Evolutionary conservation across 768 basidiomycete genomes (phyloP), one percentile per base, ranked within the genome.

Genomic region (Pleurotus platypus): DNA sequence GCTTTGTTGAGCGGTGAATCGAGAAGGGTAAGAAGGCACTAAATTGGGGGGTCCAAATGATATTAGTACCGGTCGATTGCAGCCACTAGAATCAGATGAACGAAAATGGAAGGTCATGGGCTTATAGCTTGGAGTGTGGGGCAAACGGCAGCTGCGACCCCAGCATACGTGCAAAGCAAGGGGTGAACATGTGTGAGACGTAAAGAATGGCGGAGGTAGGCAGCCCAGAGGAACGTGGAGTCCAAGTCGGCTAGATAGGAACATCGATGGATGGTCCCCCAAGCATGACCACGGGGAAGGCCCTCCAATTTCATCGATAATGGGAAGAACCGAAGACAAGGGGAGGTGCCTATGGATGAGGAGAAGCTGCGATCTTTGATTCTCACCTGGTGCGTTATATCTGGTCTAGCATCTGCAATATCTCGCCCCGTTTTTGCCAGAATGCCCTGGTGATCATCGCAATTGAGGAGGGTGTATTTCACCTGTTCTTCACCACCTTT

Each of bases 1-100:
- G 96, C 92, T 74, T 98, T 98, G 81, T 99, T 99, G 46, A 99
- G 75, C 1, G 97, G 97, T 16, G 96, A 98, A 74, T 99, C 97
- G 57, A 99, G 83, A 5, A 99, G 79, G 0, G 97, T 99, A 63
- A 99, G 76, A 9, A 99, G 83, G 67, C 97, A 99, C 94, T 98
- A 64, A 16, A 22, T 16, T 45, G 42, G 30, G 8, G 30, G 30
- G 30, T 35, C 9, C 9, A 35, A 35, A 35, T 35, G 30, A 35
- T 35, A 35, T 35, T 35, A 35, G 30, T 35, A 35, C 30, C 30
- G 30, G 30, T 11, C 30, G 30, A 11, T 35, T 35, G 9, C 30
- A 35, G 30, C 11, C 30, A 35, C 9, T 35, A 35, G 30, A 35
- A 35, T 35, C 30, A 35, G 30, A 11, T 11, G 30, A 9, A 35